These are phyloP conservation scores for Diaporthe australafricana DNA, from an alignment of 2,329 filamentous ascomycete genomes.

Conservation along the genomic window DNA sequence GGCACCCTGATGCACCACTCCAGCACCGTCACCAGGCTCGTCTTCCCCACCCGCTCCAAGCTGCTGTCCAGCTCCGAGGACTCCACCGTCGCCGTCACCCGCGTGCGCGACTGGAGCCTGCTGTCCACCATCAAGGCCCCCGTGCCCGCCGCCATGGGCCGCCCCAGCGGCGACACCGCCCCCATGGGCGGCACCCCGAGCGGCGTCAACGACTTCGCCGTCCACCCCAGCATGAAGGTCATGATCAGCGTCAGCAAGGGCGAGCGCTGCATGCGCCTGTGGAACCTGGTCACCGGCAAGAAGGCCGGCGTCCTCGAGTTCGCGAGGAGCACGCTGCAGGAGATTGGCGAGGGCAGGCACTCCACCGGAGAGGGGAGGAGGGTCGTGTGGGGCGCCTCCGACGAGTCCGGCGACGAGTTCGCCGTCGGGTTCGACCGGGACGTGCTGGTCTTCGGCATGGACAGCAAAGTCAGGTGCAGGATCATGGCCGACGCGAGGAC, in stretches of 20 bases:
- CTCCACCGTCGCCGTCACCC: conserved; percentile 87
- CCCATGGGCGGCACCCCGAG: conserved; percentile 82
- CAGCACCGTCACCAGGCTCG: conserved; percentile 81
- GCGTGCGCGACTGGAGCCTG: conserved; percentile 89
- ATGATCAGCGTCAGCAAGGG: conserved; percentile 94
- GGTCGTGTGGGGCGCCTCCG: conserved; percentile 81
- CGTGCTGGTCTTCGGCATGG: conserved; percentile 86
- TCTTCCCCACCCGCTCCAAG: conserved; percentile 88
- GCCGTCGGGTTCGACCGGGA: conserved; percentile 91
- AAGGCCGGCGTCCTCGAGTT: conserved; percentile 95
- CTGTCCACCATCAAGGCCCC: conserved; percentile 91
- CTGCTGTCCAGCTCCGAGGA: conserved; percentile 90
- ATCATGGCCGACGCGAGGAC: conserved; percentile 75
- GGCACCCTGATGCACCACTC: conserved; percentile 89
- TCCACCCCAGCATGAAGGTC: conserved; percentile 95
- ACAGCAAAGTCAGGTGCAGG: conserved; percentile 83
- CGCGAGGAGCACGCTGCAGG: conserved; percentile 75
- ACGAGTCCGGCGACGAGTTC: conserved; percentile 82
- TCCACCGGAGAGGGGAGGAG: conserved; percentile 84
- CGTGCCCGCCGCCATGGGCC: conserved; percentile 80
- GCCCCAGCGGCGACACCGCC: conserved; percentile 91
- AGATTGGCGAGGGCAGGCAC: conserved; percentile 81
- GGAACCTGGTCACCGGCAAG: conserved; percentile 97
- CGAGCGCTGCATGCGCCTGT: conserved; percentile 91
- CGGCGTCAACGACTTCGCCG: conserved; percentile 95